Evolutionary conservation across 2,329 filamentous ascomycete genomes (phyloP), one percentile per base, ranked within the genome.

Genomic region (Septoria linicola): DNA sequence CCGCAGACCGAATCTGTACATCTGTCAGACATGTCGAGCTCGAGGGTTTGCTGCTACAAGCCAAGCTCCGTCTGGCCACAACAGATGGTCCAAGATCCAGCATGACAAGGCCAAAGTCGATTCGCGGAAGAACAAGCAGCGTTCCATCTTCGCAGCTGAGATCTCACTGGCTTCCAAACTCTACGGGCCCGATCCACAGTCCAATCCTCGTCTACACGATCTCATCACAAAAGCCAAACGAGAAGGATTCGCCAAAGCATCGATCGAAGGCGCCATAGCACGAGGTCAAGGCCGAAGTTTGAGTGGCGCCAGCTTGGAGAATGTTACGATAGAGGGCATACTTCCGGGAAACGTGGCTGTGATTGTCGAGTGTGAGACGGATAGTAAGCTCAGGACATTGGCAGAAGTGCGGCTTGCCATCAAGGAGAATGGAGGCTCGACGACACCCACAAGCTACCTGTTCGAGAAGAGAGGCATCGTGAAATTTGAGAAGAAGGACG

Each of bases 11-110:
- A 16, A 7, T 4, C 49, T 40, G n/a, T n/a, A n/a, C 25, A 27
- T 55, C 14, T 59, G 55, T 37, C 53, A 7, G 30, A 31, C n/a
- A 54, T 60, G 54, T 46, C 50, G 32, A 11, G 14, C 23, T 25
- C 63, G 63, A 21, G 20, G 21, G 50, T 59, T 68, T 41, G 49
- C 59, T 4, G 55, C 54, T 16, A 60, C 54, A 35, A 7, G 45
- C 20, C 8, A 13, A 2, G 40, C 47, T 23, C 50, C 37, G 13
- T 84, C 86, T 19, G 90, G 90, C 11, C 90, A 96, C 73, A 96
- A 86, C 71, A 87, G 90, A 68, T 99, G 93, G 93, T 90, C 89
- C 51, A 95, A 93, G 66, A 97, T 96, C 73, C 88, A 86, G 67
- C 93, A 97, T 70, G 89, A 93, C 70, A 99, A 99, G 72, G 90